Percentiles rank a stretch among this genome's conserved stretches.
Evolutionary conservation across 2,329 filamentous ascomycete genomes (phyloP).

Genomic region (Pseudopithomyces chartarum): DNA sequence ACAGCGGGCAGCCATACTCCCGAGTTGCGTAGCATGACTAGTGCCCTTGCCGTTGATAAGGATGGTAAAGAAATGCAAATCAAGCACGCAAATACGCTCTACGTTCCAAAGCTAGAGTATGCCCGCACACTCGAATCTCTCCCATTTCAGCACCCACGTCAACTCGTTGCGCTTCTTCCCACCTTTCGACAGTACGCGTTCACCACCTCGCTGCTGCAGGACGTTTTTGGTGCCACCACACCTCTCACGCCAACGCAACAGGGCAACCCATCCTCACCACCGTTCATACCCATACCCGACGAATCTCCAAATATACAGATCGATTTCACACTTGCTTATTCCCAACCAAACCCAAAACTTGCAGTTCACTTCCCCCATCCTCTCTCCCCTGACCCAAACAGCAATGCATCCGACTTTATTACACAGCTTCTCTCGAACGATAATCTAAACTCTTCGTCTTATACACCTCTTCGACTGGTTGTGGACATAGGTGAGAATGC

Average conservation of each 20-base stretch:
- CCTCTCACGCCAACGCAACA: background rate
- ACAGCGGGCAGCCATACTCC: constrained; percentile 45
- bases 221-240: constrained; percentile 56
- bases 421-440: constrained; percentile 5
- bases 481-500: constrained; percentile 66
- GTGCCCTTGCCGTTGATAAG: constrained; percentile 48
- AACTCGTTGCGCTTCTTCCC: constrained; percentile 76
- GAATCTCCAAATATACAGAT: constrained; percentile 21
- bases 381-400: constrained; percentile 4
- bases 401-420: constrained; percentile 14
- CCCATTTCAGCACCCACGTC: constrained; percentile 77
- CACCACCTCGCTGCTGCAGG: constrained; percentile 66
- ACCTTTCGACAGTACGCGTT: constrained; percentile 74
- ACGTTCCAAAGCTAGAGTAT: constrained; percentile 74
- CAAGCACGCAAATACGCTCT: constrained; percentile 63
- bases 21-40: constrained; percentile 57
- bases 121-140: constrained; percentile 69
- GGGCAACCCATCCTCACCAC: constrained; percentile 36
- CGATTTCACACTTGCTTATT: constrained; percentile 39
- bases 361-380: constrained; percentile 39
- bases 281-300: constrained; percentile 15
- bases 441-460: background rate
- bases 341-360: constrained; percentile 38
- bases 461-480: constrained; percentile 56
- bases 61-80: constrained; percentile 28